These are phyloP conservation scores for Abrus pulchellus DNA, from an alignment of 306 rosid species.

Conservation along the genomic window DNA sequence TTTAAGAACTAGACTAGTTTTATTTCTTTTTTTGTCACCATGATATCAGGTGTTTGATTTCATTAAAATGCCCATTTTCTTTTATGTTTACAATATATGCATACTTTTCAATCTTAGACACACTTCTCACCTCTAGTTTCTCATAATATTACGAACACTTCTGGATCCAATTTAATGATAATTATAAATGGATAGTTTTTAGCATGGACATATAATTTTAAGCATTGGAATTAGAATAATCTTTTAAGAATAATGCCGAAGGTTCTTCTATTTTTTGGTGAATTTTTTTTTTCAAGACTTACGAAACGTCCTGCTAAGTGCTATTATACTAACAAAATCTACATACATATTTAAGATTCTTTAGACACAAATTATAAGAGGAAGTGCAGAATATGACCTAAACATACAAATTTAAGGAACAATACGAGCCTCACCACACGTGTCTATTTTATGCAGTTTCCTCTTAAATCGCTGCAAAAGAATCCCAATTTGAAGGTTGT, in stretches of 20 bases:
- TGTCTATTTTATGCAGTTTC: constrained; percentile 8
- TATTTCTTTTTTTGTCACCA: not conserved
- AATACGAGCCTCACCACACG: constrained; percentile 9
- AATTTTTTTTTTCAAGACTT: no score
- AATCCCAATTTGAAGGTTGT: not conserved
- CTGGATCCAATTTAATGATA: no score
- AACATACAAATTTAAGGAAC: not conserved
- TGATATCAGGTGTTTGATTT: not conserved
- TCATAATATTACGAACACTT: no score
- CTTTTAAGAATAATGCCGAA: not conserved
- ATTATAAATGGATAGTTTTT: not conserved
- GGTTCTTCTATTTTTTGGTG: not conserved
- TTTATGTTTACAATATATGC: not conserved
- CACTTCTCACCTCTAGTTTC: no score
- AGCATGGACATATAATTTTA: not conserved
- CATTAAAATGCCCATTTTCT: not conserved
- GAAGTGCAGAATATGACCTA: constrained; percentile 11
- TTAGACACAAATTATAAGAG: not conserved
- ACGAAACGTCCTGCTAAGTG: no score
- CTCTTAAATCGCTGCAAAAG: constrained; percentile 12
- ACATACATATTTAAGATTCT: not conserved
- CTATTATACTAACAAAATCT: not conserved
- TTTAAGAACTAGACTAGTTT: no score
- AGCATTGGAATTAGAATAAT: not conserved
- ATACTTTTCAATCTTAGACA: not conserved